Base-by-base conservation (phyloP, 257 asterid species). In the Cynanchum wilfordii region DNA sequence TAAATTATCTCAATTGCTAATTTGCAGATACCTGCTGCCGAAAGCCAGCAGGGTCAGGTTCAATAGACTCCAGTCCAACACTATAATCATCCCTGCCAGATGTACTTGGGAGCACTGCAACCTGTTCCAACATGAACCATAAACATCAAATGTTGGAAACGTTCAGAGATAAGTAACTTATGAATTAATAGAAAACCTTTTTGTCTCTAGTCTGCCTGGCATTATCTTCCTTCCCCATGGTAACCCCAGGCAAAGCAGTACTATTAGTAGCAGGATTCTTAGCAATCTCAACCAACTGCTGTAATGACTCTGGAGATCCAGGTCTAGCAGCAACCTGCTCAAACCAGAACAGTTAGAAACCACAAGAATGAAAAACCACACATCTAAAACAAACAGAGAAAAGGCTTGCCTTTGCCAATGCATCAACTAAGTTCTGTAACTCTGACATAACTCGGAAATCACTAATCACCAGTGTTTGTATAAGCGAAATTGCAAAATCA, bases 241-340 rank as follows among this genome's bases (percentile, higher is more conserved):
- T 62, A 68, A 75, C 82, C 75, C 89, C 84, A 80, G 90, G 77
- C 77, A 88, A 67, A 63, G 82, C 67, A 70, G 86, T 75, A 65
- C 87, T 75, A 81, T 50, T 86, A 63, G 87, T 74, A 62, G 82
- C 76, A 58, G 96, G 96, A 77, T 92, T 92, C 83, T 92, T 95
- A 44, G 96, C 99, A 75, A 92, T 87, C 86, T 95, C 99, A 84
- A 95, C 87, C 78, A 95, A 89, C 80, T 85, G 92, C 70, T 87
- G 96, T 79, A 95, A 81, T 72, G 96, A 87, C 79, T 95, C 97
- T 0, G 98, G 99, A 81, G 97, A 90, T 66, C 96, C 99, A 78
- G 99, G 98, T 82, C 98, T 89, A 76, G 96, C 88, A 24, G 99
- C 99, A 77, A 95, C 84, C 99, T 95, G 90, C 65, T 81, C 60